Evolutionary conservation across 2,329 filamentous ascomycete species (phyloP).

Genomic region (Colletotrichum tofieldiae): DNA sequence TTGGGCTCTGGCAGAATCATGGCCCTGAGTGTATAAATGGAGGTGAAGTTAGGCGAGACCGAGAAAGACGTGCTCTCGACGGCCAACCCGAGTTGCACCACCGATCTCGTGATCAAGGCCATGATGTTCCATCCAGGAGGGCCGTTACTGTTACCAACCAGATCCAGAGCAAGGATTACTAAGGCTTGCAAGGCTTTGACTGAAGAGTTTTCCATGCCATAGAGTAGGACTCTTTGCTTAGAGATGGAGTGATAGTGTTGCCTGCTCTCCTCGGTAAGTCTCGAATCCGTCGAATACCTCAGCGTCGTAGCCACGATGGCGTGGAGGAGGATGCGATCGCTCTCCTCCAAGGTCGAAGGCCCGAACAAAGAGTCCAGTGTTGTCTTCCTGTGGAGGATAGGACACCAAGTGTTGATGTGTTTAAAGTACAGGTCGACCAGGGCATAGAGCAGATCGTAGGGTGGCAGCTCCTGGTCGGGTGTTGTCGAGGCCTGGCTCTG

Average conservation of each 20-base stretch:
- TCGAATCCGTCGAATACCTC: conserved; percentile 83
- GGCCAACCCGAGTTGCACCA: conserved; percentile 88
- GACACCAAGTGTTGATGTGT: conserved; percentile 88
- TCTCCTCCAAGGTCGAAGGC: conserved; percentile 81
- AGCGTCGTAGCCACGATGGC: conserved; percentile 92
- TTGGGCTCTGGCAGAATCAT: conserved; percentile 87
- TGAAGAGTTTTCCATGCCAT: conserved; percentile 90
- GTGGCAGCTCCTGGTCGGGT: conserved; percentile 79
- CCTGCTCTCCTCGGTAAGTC: conserved; percentile 81
- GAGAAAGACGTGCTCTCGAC: conserved; percentile 87
- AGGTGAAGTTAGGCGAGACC: conserved; percentile 83
- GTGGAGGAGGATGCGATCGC: conserved; percentile 86
- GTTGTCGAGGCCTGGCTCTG: conserved; percentile 63
- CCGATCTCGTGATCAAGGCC: conserved; percentile 88
- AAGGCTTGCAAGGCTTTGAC: conserved; percentile 90
- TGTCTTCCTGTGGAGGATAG: conserved; percentile 88
- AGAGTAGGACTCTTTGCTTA: conserved; percentile 89
- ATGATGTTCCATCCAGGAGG: conserved; percentile 94
- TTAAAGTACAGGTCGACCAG: conserved; percentile 85
- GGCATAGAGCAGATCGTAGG: conserved; percentile 81
- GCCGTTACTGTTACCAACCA: conserved; percentile 89
- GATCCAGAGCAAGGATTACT: conserved; percentile 87
- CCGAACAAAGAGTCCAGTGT: conserved; percentile 89
- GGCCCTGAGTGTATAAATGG: conserved; percentile 90
- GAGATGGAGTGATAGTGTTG: conserved; percentile 84